Conservation (phyloP, 2,329 filamentous ascomycete species). For the Phaeosphaeriaceae sp. region DNA sequence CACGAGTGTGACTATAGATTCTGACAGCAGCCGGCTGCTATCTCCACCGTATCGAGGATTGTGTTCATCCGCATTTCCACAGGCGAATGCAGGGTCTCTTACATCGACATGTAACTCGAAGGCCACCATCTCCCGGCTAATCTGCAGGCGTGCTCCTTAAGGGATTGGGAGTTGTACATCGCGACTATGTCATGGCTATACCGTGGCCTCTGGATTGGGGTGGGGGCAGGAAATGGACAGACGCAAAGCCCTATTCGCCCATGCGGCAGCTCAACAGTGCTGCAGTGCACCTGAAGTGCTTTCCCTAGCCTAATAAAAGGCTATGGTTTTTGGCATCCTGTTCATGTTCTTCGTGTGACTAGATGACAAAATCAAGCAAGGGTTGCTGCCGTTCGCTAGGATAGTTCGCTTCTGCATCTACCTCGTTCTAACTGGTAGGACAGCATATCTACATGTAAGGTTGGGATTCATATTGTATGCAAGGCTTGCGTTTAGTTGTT, state of each 20-base stretch:
- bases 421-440: conserved; percentile 12
- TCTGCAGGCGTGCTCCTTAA: not conserved
- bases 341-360: conserved; percentile 12
- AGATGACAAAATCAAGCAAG: conserved; percentile 20
- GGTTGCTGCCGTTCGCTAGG: conserved; percentile 9
- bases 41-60: conserved; percentile 7
- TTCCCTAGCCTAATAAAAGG: conserved; percentile 5
- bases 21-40: conserved; percentile 21
- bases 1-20: conserved; percentile 19
- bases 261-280: conserved; percentile 1
- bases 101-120: conserved; percentile 1
- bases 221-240: conserved; percentile 2
- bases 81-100: conserved; percentile 11
- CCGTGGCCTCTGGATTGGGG: conserved; percentile 4
- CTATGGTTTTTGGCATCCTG: conserved; percentile 8
- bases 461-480: not conserved
- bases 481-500: not conserved
- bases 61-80: conserved; percentile 1
- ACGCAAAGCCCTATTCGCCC: not conserved
- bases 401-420: conserved; percentile 17
- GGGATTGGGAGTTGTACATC: conserved; percentile 1
- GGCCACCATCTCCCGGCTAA: conserved; percentile 2
- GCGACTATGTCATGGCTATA: not conserved
- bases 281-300: conserved; percentile 6
- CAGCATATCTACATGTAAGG: conserved; percentile 18